These are phyloP conservation scores for Bimuria novae-zelandiae DNA, from an alignment of 2,329 filamentous ascomycete species.

Conservation along the genomic window DNA sequence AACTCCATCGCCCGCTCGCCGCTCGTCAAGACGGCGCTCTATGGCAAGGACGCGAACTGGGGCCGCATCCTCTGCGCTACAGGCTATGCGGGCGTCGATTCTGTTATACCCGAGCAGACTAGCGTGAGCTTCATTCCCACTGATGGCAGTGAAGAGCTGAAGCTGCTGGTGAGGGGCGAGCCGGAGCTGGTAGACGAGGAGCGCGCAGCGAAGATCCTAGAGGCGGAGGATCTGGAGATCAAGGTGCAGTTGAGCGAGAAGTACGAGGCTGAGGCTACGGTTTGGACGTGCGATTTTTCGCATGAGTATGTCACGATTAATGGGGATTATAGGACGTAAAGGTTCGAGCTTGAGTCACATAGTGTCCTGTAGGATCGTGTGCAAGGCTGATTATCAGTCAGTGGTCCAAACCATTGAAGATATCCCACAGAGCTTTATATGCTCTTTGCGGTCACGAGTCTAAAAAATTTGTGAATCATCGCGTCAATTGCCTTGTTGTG, in stretches of 20 bases:
- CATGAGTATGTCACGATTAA: slow-evolving; percentile 79
- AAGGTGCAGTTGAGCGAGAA: slow-evolving; percentile 73
- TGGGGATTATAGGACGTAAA: slow-evolving; percentile 66
- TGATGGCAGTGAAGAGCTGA: slow-evolving; percentile 77
- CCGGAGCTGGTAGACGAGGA: slow-evolving; percentile 78
- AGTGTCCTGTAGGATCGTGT: too few relatives aligned
- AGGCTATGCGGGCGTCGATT: slow-evolving; percentile 74
- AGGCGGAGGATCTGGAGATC: slow-evolving; percentile 78
- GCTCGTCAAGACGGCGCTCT: slow-evolving; percentile 95
- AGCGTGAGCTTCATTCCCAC: slow-evolving; percentile 78
- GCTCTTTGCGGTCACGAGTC: too few relatives aligned
- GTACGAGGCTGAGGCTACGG: slow-evolving; percentile 66
- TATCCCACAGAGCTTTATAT: too few relatives aligned
- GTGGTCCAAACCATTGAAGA: too few relatives aligned
- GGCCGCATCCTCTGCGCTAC: slow-evolving; percentile 94
- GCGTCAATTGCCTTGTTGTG: too few relatives aligned
- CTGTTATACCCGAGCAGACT: slow-evolving; percentile 70
- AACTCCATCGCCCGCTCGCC: slow-evolving; percentile 88
- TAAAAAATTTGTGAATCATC: too few relatives aligned
- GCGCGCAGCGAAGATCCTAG: slow-evolving; percentile 76
- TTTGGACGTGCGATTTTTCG: slow-evolving; percentile 87
- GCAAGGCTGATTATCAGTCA: too few relatives aligned
- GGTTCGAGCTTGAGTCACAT: too few relatives aligned
- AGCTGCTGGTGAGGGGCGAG: slow-evolving; percentile 77
- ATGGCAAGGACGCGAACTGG: slow-evolving; percentile 98